A percentile compares a stretch with the other conserved stretches of the same genome.
Evolutionary conservation across 305 asterid genomes (phyloP).

Genomic region (Fraxinus nigra): DNA sequence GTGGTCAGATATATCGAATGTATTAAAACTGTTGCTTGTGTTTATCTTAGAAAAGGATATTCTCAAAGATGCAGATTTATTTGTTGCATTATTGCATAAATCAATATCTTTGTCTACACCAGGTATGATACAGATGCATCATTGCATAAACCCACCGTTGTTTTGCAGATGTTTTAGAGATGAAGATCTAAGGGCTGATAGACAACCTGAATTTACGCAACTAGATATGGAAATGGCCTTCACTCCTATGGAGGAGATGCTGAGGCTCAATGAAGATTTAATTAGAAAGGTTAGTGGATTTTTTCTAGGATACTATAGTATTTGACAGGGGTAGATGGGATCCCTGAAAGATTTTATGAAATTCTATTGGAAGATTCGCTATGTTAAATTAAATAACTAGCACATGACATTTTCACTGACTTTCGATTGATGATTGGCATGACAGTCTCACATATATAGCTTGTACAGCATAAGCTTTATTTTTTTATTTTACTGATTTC

Average conservation of each 20-base stretch:
- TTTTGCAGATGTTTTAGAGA: slow-evolving; percentile 88
- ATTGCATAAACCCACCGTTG: slow-evolving; percentile 7
- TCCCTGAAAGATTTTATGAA: slow-evolving; percentile 3
- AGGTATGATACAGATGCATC: not conserved
- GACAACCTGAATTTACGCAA: slow-evolving; percentile 97
- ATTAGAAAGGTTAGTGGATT: slow-evolving; percentile 70
- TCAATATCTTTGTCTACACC: not conserved
- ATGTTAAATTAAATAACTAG: not conserved
- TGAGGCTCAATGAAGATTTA: slow-evolving; percentile 90
- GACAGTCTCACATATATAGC: not conserved
- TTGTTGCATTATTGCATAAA: not conserved
- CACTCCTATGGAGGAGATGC: slow-evolving; percentile 90
- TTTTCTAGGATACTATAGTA: not conserved
- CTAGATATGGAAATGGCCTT: slow-evolving; percentile 96
- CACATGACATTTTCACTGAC: not conserved
- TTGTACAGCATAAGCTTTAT: not conserved
- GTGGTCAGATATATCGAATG: not conserved
- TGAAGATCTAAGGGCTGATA: slow-evolving; percentile 97
- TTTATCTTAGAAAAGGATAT: not conserved
- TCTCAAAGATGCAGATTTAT: not conserved
- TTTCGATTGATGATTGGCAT: not conserved
- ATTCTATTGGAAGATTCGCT: not conserved
- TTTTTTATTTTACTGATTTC: not conserved
- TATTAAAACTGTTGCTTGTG: not conserved
- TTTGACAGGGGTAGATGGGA: slow-evolving; percentile 6